A percentile compares a stretch with the other conserved stretches of the same genome.
phyloP scores from a whole-genome alignment of 148 eudicot species.

The Fallopia convolvulus region DNA sequence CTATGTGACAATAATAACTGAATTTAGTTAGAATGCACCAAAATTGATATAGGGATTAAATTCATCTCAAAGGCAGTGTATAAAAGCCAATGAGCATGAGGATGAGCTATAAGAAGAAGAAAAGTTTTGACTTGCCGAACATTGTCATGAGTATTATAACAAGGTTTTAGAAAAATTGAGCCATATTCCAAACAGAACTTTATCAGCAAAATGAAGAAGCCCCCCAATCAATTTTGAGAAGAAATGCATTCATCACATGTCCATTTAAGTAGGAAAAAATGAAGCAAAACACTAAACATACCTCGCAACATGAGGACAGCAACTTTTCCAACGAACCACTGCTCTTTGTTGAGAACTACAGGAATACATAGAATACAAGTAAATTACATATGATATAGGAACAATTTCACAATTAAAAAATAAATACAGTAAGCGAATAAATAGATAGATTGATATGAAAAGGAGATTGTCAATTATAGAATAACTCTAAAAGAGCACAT shows the following conservation, averaged over 20 bases:
- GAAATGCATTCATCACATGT: neutral
- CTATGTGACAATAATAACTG: too few relatives aligned
- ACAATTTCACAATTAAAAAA: neutral
- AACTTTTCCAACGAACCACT: constrained; percentile 58
- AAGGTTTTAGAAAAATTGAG: neutral
- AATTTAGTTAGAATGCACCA: too few relatives aligned
- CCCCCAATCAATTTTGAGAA: neutral
- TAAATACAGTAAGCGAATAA: neutral
- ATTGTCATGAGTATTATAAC: neutral
- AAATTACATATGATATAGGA: constrained; percentile 6
- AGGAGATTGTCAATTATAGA: neutral
- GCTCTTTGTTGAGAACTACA: constrained; percentile 49
- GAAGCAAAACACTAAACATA: constrained; percentile 12
- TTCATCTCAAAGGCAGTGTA: too few relatives aligned
- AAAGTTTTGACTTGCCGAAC: neutral
- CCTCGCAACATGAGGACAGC: constrained; percentile 75
- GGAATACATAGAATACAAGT: neutral
- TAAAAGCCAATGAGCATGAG: too few relatives aligned
- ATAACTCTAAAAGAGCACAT: neutral
- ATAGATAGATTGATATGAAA: neutral
- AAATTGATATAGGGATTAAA: too few relatives aligned
- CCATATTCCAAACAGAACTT: neutral
- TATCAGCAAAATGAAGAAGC: neutral
- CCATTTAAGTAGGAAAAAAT: neutral
- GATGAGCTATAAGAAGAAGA: neutral